Evolutionary conservation across 805 yeast species (phyloP).

Genomic region (Starmerella bacillaris): DNA sequence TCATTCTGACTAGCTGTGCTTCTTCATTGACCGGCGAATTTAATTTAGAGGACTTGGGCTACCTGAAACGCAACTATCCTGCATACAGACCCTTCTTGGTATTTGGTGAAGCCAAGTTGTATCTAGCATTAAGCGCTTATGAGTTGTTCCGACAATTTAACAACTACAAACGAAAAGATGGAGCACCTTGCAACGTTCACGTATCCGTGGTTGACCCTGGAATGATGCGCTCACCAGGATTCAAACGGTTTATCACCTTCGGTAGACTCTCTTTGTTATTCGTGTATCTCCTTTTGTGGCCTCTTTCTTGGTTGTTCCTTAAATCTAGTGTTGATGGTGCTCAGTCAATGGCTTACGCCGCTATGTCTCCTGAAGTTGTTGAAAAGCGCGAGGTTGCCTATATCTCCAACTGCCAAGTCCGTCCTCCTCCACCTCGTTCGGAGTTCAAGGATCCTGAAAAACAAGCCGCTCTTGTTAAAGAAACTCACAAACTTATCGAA

Average conservation of each 20-base stretch:
- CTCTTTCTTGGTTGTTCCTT: conserved; percentile 64
- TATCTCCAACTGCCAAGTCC: conserved; percentile 52
- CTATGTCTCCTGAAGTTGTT: conserved; percentile 53
- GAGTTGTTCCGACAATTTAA: conserved; percentile 56
- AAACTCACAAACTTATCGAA: conserved; percentile 40
- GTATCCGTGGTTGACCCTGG: conserved; percentile 81
- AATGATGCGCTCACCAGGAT: conserved; percentile 69
- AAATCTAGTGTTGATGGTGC: conserved; percentile 66
- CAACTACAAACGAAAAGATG: conserved; percentile 44
- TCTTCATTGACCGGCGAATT: conserved; percentile 57
- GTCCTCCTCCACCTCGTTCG: conserved; percentile 31
- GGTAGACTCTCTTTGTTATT: conserved; percentile 34
- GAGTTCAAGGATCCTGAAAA: conserved; percentile 48
- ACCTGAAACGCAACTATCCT: conserved; percentile 39
- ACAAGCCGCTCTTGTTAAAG: conserved; percentile 42
- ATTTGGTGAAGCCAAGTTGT: conserved; percentile 66
- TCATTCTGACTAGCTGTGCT: conserved; percentile 61
- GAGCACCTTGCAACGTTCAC: conserved; percentile 47
- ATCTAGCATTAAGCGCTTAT: conserved; percentile 54
- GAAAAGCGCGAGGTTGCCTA: conserved; percentile 47
- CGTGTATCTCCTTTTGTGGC: conserved; percentile 51
- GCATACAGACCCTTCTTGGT: conserved; percentile 48
- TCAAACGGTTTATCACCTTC: conserved; percentile 61
- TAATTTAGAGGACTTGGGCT: conserved; percentile 42
- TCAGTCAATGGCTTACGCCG: conserved; percentile 52